Conservation (phyloP, 2,329 filamentous ascomycete genomes). For the Botrytis cinerea region DNA sequence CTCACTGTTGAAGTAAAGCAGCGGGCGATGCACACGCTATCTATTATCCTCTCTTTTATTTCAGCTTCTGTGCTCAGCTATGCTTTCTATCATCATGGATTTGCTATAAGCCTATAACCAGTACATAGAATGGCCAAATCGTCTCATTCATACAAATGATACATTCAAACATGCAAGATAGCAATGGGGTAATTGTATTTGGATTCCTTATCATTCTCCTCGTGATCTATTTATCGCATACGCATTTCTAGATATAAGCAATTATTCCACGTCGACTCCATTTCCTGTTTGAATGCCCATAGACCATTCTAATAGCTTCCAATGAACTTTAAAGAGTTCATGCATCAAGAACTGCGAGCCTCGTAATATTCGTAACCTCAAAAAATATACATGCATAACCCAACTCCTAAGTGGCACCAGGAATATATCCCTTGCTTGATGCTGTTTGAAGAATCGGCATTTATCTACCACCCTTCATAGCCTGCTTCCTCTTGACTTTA, state of each 20-base stretch:
- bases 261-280: not conserved
- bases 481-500: constrained; percentile 58
- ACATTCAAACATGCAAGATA: not conserved
- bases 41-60: not conserved
- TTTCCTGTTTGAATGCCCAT: not conserved
- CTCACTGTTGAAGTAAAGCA: not conserved
- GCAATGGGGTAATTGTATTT: not conserved
- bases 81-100: not conserved
- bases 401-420: not conserved
- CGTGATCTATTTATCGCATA: not conserved
- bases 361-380: not conserved
- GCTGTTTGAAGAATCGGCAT: constrained; percentile 13
- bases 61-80: not conserved
- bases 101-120: not conserved
- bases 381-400: not conserved
- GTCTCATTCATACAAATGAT: not conserved
- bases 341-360: not conserved
- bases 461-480: constrained; percentile 37
- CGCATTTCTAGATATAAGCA: not conserved
- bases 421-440: not conserved
- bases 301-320: not conserved
- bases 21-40: not conserved
- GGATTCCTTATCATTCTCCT: not conserved
- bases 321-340: not conserved
- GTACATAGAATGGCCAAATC: not conserved